These are phyloP conservation scores for Penicillium polonicum DNA, from an alignment of 2,329 filamentous ascomycete genomes.

Conservation along the genomic window DNA sequence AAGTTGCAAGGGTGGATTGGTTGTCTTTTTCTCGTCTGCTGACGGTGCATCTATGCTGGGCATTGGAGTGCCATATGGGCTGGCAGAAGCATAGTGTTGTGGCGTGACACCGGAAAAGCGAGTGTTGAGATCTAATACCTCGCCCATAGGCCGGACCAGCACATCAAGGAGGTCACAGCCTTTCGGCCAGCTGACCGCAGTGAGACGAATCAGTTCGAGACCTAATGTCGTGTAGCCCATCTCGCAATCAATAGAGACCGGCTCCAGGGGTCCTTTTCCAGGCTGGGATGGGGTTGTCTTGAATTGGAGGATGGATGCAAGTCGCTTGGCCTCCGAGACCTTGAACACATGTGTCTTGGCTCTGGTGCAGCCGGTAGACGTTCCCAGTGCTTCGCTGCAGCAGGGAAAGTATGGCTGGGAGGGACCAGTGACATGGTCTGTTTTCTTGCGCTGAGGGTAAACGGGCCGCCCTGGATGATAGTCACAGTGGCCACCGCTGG, in stretches of 20 bases:
- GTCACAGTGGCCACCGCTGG: conserved; percentile 74
- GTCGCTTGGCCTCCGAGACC: conserved; percentile 68
- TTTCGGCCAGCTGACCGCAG: conserved; percentile 81
- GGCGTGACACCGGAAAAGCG: conserved; percentile 84
- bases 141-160: conserved; percentile 78
- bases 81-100: conserved; percentile 70
- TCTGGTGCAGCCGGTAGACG: conserved; percentile 71
- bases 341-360: conserved; percentile 83
- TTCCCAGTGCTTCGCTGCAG: conserved; percentile 72
- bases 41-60: conserved; percentile 24
- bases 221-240: conserved; percentile 94
- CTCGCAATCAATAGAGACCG: conserved; percentile 89
- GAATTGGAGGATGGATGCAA: conserved; percentile 79
- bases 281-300: conserved; percentile 63
- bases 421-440: conserved; percentile 56
- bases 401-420: conserved; percentile 69
- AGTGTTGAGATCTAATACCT: conserved; percentile 86
- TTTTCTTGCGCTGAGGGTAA: conserved; percentile 54
- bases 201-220: conserved; percentile 84
- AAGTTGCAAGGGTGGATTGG: conserved; percentile 60
- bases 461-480: conserved; percentile 76
- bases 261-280: conserved; percentile 33
- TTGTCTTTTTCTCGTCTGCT: conserved; percentile 21
- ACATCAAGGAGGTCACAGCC: conserved; percentile 76
- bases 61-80: conserved; percentile 50